phyloP scores from a whole-genome alignment of 129 eudicot species.

The Sambucus nigra region DNA sequence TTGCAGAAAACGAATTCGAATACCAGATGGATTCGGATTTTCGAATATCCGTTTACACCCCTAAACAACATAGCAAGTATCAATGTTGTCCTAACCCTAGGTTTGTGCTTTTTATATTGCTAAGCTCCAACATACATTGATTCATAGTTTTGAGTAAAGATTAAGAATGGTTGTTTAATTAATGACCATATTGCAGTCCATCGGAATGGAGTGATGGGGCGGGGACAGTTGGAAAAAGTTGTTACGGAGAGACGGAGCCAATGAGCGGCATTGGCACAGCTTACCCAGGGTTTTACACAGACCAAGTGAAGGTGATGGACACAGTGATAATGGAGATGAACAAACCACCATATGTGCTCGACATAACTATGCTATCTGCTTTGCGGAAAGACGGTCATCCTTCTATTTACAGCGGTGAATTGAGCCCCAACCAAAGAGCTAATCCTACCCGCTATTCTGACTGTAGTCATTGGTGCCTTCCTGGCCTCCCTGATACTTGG shows the following conservation, averaged over 20 bases:
- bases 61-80: too few species aligned
- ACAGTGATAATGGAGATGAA: slow-evolving; percentile 53
- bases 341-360: slow-evolving; percentile 55
- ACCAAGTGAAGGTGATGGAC: slow-evolving; percentile 62
- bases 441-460: slow-evolving; percentile 83
- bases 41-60: too few species aligned
- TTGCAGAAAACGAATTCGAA: too few species aligned
- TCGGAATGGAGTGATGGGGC: slow-evolving; percentile 56
- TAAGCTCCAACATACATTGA: too few species aligned
- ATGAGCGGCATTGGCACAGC: slow-evolving; percentile 32
- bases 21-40: too few species aligned
- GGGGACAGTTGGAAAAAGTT: slow-evolving; percentile 35
- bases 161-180: too few species aligned
- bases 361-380: slow-evolving; percentile 67
- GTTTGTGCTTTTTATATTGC: too few species aligned
- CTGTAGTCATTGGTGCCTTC: slow-evolving; percentile 99
- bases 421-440: slow-evolving; percentile 68
- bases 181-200: too few species aligned
- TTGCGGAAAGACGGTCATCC: slow-evolving; percentile 98
- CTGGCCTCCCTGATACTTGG: slow-evolving; percentile 99
- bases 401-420: slow-evolving; percentile 76
- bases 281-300: slow-evolving; percentile 45
- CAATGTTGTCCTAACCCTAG: too few species aligned
- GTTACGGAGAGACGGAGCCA: slow-evolving; percentile 79
- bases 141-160: slow-evolving; percentile 3